Conservation (phyloP, 2,329 filamentous ascomycete genomes). For the Beauveria australis region DNA sequence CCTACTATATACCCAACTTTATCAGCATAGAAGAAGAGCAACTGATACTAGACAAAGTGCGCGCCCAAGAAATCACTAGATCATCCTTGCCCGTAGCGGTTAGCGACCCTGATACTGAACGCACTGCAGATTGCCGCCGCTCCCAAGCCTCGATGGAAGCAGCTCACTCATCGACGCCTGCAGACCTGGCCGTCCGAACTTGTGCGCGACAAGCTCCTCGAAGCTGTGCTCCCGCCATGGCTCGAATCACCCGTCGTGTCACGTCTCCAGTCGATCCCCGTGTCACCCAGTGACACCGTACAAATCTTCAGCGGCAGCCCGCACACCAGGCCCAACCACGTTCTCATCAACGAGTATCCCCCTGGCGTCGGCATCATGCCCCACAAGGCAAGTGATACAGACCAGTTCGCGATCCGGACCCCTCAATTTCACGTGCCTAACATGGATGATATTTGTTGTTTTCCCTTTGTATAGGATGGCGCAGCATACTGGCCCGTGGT, state of each 20-base stretch:
- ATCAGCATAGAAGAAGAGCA: conserved; percentile 68
- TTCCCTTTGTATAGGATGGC: conserved; percentile 50
- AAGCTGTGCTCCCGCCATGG: conserved; percentile 66
- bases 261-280: conserved; percentile 45
- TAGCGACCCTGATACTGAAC: not conserved
- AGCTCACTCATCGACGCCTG: conserved; percentile 78
- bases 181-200: conserved; percentile 87
- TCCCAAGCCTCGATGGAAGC: conserved; percentile 74
- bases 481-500: conserved; percentile 79
- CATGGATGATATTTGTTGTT: too few relatives aligned
- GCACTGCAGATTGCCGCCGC: conserved; percentile 46
- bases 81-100: not conserved
- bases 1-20: conserved; percentile 84
- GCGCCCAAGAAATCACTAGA: not conserved
- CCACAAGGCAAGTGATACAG: conserved; percentile 52
- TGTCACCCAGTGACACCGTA: conserved; percentile 19
- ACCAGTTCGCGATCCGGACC: not conserved
- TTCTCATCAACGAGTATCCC: conserved; percentile 86
- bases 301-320: conserved; percentile 57
- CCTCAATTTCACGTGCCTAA: not conserved
- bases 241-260: conserved; percentile 61
- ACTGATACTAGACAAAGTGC: conserved; percentile 61
- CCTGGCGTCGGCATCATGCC: conserved; percentile 93
- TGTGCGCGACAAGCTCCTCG: conserved; percentile 67
- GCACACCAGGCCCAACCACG: conserved; percentile 76